phyloP scores from a whole-genome alignment of 768 basidiomycete species.

The Suillus ampliporus region DNA sequence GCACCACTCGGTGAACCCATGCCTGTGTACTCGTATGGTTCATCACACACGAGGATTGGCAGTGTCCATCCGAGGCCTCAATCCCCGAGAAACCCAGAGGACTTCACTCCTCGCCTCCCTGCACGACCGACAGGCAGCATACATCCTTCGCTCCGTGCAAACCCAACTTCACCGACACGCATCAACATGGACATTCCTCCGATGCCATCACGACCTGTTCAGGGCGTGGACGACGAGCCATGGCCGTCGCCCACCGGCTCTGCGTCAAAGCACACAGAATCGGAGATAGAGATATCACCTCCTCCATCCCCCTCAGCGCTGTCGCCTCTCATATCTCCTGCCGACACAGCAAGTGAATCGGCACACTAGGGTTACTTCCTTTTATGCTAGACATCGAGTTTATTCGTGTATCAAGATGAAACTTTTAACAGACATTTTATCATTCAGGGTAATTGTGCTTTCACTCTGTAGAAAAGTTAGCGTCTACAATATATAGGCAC shows the following conservation, averaged over 20 bases:
- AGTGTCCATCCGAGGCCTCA: conserved; percentile 44
- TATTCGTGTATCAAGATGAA: not conserved
- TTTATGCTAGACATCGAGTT: not conserved
- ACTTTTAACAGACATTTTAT: not conserved
- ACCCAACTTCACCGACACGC: conserved; percentile 53
- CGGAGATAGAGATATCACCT: conserved; percentile 19
- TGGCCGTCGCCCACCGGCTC: conserved; percentile 10
- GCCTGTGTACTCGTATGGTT: conserved; percentile 66
- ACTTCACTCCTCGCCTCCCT: conserved; percentile 77
- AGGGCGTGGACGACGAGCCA: conserved; percentile 32
- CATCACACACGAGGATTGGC: conserved; percentile 69
- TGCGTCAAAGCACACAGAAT: conserved; percentile 12
- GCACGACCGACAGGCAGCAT: conserved; percentile 74
- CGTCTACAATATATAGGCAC: conserved; percentile 3
- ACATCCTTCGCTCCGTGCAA: conserved; percentile 72
- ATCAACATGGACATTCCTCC: conserved; percentile 41
- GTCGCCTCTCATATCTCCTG: conserved; percentile 11
- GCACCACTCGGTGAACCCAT: conserved; percentile 70
- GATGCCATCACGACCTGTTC: conserved; percentile 29
- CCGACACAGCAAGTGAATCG: not conserved
- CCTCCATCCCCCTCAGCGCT: conserved; percentile 24
- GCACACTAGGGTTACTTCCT: not conserved
- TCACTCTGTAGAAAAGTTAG: not conserved
- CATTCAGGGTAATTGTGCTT: not conserved
- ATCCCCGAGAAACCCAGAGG: conserved; percentile 48